A percentile compares a stretch with the other conserved stretches of the same genome.
phyloP scores from a whole-genome alignment of 1,284 basidiomycete genomes.

The Ceratobasidium sp. region DNA sequence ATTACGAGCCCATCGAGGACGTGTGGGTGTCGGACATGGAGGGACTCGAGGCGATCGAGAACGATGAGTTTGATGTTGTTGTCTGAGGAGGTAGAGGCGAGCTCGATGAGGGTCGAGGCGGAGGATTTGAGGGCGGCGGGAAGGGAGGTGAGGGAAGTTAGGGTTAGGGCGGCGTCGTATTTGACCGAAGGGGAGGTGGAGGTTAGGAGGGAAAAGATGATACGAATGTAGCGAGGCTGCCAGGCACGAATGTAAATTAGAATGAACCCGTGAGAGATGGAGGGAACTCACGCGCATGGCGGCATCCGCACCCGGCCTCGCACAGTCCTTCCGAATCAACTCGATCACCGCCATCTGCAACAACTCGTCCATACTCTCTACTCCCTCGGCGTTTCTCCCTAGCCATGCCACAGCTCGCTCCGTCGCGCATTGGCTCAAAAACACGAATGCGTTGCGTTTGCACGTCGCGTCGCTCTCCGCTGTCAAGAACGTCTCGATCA shows the following conservation, averaged over 20 bases:
- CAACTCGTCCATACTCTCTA: conserved; percentile 89
- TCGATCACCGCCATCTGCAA: conserved; percentile 98
- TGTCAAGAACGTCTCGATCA: conserved; percentile 97
- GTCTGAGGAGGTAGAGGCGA: conserved; percentile 95
- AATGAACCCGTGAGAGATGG: conserved; percentile 46
- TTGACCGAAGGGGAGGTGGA: conserved; percentile 95
- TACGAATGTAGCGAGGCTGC: conserved; percentile 91
- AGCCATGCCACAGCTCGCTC: conserved; percentile 94
- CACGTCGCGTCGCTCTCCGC: conserved; percentile 97
- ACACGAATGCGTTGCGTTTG: conserved; percentile 97
- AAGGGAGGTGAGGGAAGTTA: conserved; percentile 96
- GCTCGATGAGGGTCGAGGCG: conserved; percentile 89
- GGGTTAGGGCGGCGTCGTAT: conserved; percentile 96
- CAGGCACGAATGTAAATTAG: neutral
- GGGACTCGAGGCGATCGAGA: conserved; percentile 88
- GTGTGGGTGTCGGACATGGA: conserved; percentile 91
- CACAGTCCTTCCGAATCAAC: conserved; percentile 92
- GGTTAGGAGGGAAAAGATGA: conserved; percentile 95
- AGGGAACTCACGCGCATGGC: conserved; percentile 75
- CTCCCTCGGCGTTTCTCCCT: conserved; percentile 85
- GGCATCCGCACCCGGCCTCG: conserved; percentile 71
- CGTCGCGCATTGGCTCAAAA: conserved; percentile 91
- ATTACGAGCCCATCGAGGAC: conserved; percentile 94
- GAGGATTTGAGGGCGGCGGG: conserved; percentile 97
- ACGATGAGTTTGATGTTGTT: conserved; percentile 99